Percentiles rank a stretch among this genome's conserved stretches.
phyloP scores from a whole-genome alignment of 2,329 filamentous ascomycete species.

The Penicillium sp. region DNA sequence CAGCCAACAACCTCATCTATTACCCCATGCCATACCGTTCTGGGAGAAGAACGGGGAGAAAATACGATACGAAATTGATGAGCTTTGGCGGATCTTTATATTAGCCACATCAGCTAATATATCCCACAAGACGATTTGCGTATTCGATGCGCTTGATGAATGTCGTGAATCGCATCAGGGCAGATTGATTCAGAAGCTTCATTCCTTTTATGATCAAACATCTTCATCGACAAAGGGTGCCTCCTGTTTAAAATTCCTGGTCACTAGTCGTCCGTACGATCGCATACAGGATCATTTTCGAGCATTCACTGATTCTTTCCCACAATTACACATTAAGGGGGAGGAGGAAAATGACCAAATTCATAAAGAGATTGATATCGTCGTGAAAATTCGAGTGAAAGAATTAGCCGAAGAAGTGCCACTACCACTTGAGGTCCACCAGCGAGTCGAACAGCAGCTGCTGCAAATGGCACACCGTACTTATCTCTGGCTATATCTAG shows the following conservation, averaged over 20 bases:
- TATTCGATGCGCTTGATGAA: constrained; percentile 11
- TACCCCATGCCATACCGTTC: constrained; percentile 19
- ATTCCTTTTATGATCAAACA: background rate
- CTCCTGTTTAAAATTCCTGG: constrained; percentile 18
- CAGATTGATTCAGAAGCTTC: constrained; percentile 9
- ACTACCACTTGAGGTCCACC: background rate
- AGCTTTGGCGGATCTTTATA: constrained; percentile 18
- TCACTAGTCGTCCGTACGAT: constrained; percentile 21
- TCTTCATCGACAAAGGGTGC: background rate
- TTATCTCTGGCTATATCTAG: constrained; percentile 23
- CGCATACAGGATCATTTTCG: constrained; percentile 8
- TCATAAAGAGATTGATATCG: constrained; percentile 10
- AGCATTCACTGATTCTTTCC: constrained; percentile 1
- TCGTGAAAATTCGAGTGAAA: constrained; percentile 10
- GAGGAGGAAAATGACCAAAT: constrained; percentile 17
- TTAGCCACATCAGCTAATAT: constrained; percentile 1
- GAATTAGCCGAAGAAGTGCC: constrained; percentile 3
- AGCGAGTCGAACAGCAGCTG: constrained; percentile 13
- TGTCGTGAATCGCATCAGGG: constrained; percentile 2
- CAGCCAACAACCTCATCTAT: constrained; percentile 20
- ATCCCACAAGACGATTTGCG: constrained; percentile 9
- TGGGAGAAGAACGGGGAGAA: constrained; percentile 21
- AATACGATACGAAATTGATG: constrained; percentile 10
- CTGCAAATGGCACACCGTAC: constrained; percentile 19
- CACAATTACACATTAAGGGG: constrained; percentile 10